Percentiles rank a stretch among this genome's conserved stretches.
Evolutionary conservation across 2,329 filamentous ascomycete species (phyloP).

Genomic region (Calonectria honghensis): DNA sequence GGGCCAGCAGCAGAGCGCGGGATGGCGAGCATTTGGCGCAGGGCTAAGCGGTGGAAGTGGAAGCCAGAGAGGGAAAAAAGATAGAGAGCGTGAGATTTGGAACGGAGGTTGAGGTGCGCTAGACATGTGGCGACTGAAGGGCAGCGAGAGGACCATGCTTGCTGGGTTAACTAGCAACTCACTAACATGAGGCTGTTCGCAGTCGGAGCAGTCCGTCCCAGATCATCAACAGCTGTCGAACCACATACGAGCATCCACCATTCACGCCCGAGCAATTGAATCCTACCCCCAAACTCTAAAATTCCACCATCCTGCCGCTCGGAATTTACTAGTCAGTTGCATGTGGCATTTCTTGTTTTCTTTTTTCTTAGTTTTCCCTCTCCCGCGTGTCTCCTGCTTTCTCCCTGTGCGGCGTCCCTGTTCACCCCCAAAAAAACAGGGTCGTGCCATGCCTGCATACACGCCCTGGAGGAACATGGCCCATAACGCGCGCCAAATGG

Average conservation of each 20-base stretch:
- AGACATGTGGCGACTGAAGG: not conserved
- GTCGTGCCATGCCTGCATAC: constrained; percentile 52
- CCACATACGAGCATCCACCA: constrained; percentile 11
- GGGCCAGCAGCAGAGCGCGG: constrained; percentile 2
- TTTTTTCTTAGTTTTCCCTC: not conserved
- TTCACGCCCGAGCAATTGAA: constrained; percentile 21
- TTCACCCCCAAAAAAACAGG: constrained; percentile 25
- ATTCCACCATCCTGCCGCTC: constrained; percentile 17
- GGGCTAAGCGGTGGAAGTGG: not conserved
- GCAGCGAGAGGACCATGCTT: not conserved
- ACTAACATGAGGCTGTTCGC: constrained; percentile 25
- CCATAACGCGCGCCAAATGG: constrained; percentile 18
- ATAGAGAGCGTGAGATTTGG: not conserved
- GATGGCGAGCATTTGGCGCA: not conserved
- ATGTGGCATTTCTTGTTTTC: constrained; percentile 11
- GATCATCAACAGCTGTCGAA: constrained; percentile 13
- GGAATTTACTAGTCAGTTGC: constrained; percentile 13
- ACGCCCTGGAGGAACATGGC: constrained; percentile 35
- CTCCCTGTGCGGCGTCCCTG: constrained; percentile 18
- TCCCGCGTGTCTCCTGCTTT: not conserved
- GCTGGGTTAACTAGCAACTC: not conserved
- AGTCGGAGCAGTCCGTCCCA: constrained; percentile 17
- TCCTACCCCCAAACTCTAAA: constrained; percentile 15
- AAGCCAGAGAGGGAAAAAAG: not conserved
- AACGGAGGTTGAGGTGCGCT: not conserved